Percentiles rank a stretch among this genome's conserved stretches.
phyloP scores from a whole-genome alignment of 805 yeast genomes.

The Saccharomycopsis fermentans region DNA sequence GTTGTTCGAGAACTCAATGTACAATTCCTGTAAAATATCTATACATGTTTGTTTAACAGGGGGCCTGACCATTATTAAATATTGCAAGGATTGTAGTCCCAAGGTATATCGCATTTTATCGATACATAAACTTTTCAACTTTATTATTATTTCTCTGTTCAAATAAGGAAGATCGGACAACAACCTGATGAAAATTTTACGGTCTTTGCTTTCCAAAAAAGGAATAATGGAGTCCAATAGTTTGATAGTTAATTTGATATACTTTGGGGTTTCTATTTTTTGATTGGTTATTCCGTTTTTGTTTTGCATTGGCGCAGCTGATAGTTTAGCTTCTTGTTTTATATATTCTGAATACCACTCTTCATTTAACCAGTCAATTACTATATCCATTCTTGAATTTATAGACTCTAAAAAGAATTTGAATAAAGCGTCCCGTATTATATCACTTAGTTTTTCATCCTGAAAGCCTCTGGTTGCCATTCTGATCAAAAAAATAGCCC shows the following conservation, averaged over 20 bases:
- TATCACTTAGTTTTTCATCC: conserved; percentile 39
- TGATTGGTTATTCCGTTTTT: conserved; percentile 22
- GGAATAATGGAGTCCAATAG: conserved; percentile 75
- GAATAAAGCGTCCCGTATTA: conserved; percentile 61
- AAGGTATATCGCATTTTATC: conserved; percentile 77
- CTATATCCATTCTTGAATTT: conserved; percentile 58
- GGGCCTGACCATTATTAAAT: conserved; percentile 81
- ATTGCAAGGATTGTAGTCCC: conserved; percentile 77
- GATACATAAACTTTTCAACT: conserved; percentile 61
- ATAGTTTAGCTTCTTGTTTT: conserved; percentile 69
- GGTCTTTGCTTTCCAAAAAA: conserved; percentile 70
- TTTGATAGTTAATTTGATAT: conserved; percentile 59
- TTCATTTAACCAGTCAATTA: conserved; percentile 89
- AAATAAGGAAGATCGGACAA: conserved; percentile 81
- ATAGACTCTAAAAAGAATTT: conserved; percentile 67
- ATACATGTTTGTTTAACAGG: conserved; percentile 55
- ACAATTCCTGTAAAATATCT: conserved; percentile 37
- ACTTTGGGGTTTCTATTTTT: conserved; percentile 35
- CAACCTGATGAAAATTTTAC: conserved; percentile 70
- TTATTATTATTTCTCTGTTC: conserved; percentile 47
- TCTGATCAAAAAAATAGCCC: conserved; percentile 68
- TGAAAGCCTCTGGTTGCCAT: conserved; percentile 73
- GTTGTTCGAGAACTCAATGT: conserved; percentile 29
- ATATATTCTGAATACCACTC: conserved; percentile 73
- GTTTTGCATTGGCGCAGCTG: conserved; percentile 20